A percentile compares a stretch with the other conserved stretches of the same genome.
phyloP scores from a whole-genome alignment of 2,329 filamentous ascomycete species.

The Cercospora sp. region DNA sequence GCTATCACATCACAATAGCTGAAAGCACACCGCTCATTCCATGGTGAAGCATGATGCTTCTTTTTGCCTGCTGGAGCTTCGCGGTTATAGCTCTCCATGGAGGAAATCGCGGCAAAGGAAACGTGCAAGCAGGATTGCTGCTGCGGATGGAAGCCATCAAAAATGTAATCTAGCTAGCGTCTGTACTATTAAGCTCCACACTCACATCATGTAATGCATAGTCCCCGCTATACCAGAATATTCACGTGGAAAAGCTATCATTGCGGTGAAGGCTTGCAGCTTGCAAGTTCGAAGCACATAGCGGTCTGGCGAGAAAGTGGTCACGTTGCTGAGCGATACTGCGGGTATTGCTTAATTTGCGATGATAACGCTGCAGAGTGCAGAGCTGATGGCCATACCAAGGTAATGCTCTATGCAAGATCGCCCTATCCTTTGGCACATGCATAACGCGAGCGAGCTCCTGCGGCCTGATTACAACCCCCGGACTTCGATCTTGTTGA shows the following conservation, averaged over 20 bases:
- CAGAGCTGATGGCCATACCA: neutral
- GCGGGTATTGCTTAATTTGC: neutral
- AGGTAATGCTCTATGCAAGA: neutral
- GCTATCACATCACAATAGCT: neutral
- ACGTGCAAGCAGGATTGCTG: neutral
- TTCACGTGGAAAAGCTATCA: neutral
- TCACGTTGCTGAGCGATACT: neutral
- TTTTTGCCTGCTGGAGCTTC: neutral
- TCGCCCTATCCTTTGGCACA: neutral
- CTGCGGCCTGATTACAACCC: neutral
- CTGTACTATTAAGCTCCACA: neutral
- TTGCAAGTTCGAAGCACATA: neutral
- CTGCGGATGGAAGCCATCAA: neutral
- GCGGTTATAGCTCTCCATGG: neutral
- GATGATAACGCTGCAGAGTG: neutral
- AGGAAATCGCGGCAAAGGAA: neutral
- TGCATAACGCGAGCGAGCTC: neutral
- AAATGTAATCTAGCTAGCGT: neutral
- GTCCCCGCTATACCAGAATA: neutral
- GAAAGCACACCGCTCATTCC: neutral
- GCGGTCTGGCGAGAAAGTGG: neutral
- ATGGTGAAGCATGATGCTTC: neutral
- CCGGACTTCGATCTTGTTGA: constrained; percentile 73
- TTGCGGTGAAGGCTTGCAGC: neutral
- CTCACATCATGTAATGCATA: neutral